A percentile compares a stretch with the other conserved stretches of the same genome.
Evolutionary conservation across 805 yeast genomes (phyloP).

Genomic region (Ogataea angusta): DNA sequence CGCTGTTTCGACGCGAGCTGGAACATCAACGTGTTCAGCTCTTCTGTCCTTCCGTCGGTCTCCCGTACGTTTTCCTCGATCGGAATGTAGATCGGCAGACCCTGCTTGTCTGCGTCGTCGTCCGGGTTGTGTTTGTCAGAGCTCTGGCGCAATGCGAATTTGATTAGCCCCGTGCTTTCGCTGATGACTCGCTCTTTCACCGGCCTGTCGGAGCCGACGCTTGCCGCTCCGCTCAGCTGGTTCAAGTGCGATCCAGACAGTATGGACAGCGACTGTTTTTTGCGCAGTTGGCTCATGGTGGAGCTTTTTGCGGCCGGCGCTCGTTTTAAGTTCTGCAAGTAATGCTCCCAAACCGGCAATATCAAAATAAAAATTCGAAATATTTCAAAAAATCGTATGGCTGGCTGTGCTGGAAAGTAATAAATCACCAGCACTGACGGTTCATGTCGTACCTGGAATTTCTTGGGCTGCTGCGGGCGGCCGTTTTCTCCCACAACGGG

Average conservation of each 20-base stretch:
- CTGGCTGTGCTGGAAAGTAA: constrained; percentile 3
- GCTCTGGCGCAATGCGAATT: constrained; percentile 35
- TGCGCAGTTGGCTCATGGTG: constrained; percentile 15
- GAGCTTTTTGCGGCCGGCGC: background rate
- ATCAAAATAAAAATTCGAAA: constrained; percentile 4
- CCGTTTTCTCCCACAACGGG: constrained; percentile 15
- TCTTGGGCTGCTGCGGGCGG: constrained; percentile 10
- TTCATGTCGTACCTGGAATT: constrained; percentile 17
- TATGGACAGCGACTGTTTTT: constrained; percentile 35
- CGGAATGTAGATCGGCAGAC: constrained; percentile 38
- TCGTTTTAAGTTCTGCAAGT: constrained; percentile 5
- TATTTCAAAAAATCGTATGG: no score
- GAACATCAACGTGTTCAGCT: constrained; percentile 28
- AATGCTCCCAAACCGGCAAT: constrained; percentile 8
- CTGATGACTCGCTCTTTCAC: constrained; percentile 42
- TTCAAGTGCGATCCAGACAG: constrained; percentile 28
- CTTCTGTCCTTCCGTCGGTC: background rate
- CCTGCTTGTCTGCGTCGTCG: constrained; percentile 14
- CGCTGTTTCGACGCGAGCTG: constrained; percentile 52
- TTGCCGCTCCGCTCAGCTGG: constrained; percentile 16
- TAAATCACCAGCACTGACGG: background rate
- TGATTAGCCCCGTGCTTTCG: constrained; percentile 49
- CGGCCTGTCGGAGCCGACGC: constrained; percentile 21
- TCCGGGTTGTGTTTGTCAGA: constrained; percentile 2
- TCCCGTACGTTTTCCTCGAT: constrained; percentile 17